phyloP scores from a whole-genome alignment of 2,329 filamentous ascomycete genomes.

The Penicillium sp. region DNA sequence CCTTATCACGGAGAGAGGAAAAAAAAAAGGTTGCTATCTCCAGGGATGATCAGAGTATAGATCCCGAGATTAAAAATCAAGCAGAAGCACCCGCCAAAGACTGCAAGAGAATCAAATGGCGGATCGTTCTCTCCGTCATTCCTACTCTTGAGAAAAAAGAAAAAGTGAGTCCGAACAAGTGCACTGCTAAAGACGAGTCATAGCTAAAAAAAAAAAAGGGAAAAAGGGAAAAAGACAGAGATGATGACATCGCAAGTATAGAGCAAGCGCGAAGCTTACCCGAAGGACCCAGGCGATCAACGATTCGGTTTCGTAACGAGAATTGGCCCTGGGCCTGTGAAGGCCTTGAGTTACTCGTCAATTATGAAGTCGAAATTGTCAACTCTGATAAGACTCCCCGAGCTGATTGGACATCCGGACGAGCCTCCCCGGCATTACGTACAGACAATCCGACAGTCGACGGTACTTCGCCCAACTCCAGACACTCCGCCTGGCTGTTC shows the following conservation, averaged over 20 bases:
- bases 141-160: conserved; percentile 11
- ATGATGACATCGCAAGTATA: not conserved
- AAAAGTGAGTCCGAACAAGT: not conserved
- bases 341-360: conserved; percentile 2
- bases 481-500: not conserved
- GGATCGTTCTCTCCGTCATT: conserved; percentile 32
- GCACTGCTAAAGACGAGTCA: not conserved
- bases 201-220: not conserved
- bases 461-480: not conserved
- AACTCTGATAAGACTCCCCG: conserved; percentile 29
- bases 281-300: conserved; percentile 18
- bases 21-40: conserved; percentile 15
- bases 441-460: conserved; percentile 17
- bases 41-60: conserved; percentile 1
- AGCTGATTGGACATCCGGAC: conserved; percentile 30
- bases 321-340: not conserved
- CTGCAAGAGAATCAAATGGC: conserved; percentile 30
- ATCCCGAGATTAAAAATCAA: conserved; percentile 6
- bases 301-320: conserved; percentile 26
- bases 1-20: conserved; percentile 23
- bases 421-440: conserved; percentile 33
- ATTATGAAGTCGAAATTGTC: conserved; percentile 23
- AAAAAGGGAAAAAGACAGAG: not conserved
- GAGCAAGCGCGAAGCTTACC: not conserved
- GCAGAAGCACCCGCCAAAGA: conserved; percentile 24